Conservation (phyloP, 1,284 basidiomycete species). For the Apiotrichum domesticum region DNA sequence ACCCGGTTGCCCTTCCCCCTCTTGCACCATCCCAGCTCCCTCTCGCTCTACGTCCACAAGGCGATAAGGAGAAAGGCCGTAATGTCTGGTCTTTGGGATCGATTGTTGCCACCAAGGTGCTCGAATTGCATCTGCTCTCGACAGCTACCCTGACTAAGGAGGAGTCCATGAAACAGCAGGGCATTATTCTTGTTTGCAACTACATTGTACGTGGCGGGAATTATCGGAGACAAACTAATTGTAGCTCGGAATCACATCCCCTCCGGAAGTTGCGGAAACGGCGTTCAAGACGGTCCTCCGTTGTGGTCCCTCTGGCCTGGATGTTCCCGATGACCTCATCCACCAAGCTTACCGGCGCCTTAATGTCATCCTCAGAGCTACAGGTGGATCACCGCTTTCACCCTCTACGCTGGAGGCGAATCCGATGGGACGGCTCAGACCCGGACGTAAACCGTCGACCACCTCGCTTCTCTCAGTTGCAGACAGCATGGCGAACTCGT, state of each 20-base stretch:
- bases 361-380: constrained; percentile 21
- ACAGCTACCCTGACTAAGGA: constrained; percentile 6
- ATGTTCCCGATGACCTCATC: constrained; percentile 33
- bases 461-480: constrained; percentile 15
- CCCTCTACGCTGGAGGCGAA: constrained; percentile 6
- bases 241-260: constrained; percentile 30
- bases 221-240: too few relatives aligned
- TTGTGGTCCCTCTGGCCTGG: constrained; percentile 23
- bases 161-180: constrained; percentile 6
- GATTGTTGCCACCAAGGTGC: constrained; percentile 21
- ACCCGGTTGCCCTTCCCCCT: constrained; percentile 37
- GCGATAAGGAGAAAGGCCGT: constrained; percentile 35
- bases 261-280: constrained; percentile 16
- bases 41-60: constrained; percentile 21
- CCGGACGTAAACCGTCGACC: constrained; percentile 9
- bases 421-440: constrained; percentile 12
- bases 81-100: constrained; percentile 36
- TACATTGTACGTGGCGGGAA: constrained; percentile 33
- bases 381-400: constrained; percentile 6
- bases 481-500: constrained; percentile 6
- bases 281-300: constrained; percentile 30
- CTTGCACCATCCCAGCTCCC: constrained; percentile 32
- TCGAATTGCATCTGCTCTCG: constrained; percentile 17
- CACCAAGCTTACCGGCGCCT: constrained; percentile 33
- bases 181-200: constrained; percentile 22